Percentiles rank a stretch among this genome's conserved stretches.
phyloP scores from a whole-genome alignment of 305 asterid genomes.

The Striga hermonthica region DNA sequence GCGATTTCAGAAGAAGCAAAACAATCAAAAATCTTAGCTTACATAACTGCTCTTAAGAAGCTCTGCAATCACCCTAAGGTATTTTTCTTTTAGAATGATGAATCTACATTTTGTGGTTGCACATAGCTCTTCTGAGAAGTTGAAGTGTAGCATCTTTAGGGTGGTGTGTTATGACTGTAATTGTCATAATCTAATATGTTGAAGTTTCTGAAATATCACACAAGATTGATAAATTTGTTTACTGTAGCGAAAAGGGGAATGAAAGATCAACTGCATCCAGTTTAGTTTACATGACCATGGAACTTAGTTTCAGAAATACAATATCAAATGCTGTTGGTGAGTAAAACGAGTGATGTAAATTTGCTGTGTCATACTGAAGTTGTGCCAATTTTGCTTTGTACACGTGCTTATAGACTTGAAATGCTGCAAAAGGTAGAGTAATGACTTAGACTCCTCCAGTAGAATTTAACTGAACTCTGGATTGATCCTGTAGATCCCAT shows the following conservation, averaged over 20 bases:
- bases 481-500: background rate
- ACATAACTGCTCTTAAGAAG: constrained; percentile 94
- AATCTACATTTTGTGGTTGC: constrained; percentile 13
- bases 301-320: constrained; percentile 14
- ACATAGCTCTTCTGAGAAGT: constrained; percentile 23
- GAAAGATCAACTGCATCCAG: constrained; percentile 10
- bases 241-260: constrained; percentile 24
- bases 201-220: constrained; percentile 13
- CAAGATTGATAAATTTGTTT: constrained; percentile 12
- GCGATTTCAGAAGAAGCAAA: constrained; percentile 86
- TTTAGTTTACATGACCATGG: constrained; percentile 15
- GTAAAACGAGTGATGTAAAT: background rate
- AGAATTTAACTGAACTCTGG: too few species aligned
- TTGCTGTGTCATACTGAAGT: background rate
- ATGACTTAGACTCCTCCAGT: background rate
- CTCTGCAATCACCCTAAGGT: constrained; percentile 99
- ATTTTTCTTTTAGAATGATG: constrained; percentile 26
- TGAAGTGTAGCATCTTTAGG: constrained; percentile 19
- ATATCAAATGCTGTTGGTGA: background rate
- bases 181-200: constrained; percentile 22
- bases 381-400: background rate
- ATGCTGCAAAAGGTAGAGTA: background rate
- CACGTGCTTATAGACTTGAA: constrained; percentile 2
- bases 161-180: constrained; percentile 8
- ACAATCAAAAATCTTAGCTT: constrained; percentile 80